phyloP scores from a whole-genome alignment of 1,284 basidiomycete genomes.

The Cryptococcus sp. region DNA sequence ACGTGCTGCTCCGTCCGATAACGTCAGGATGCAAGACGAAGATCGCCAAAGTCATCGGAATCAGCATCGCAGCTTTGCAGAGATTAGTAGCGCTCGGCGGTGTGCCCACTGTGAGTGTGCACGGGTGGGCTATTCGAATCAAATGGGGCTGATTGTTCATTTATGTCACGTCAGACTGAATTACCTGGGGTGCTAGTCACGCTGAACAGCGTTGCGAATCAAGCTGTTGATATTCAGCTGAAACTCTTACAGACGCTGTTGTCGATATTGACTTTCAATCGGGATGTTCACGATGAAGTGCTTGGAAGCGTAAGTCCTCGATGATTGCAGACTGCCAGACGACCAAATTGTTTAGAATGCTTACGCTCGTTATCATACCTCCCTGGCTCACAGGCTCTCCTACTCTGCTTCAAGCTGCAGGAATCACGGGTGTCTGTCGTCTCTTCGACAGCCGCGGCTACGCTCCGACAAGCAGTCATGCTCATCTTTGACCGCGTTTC shows the following conservation, averaged over 20 bases:
- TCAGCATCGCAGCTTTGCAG: slow-evolving; percentile 87
- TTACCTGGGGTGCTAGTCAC: slow-evolving; percentile 77
- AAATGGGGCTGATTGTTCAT: background rate
- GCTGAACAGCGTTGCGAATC: slow-evolving; percentile 80
- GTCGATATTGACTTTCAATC: slow-evolving; percentile 83
- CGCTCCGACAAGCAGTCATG: slow-evolving; percentile 94
- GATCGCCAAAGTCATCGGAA: slow-evolving; percentile 89
- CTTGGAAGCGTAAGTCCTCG: slow-evolving; percentile 65
- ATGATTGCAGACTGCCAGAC: too few relatives aligned
- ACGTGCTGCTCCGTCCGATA: slow-evolving; percentile 81
- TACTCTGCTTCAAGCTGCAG: slow-evolving; percentile 91
- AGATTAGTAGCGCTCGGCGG: slow-evolving; percentile 84
- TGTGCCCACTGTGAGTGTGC: slow-evolving; percentile 61
- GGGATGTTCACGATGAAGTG: slow-evolving; percentile 71
- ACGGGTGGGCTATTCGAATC: background rate
- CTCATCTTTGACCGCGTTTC: slow-evolving; percentile 91
- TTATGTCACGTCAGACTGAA: slow-evolving; percentile 59
- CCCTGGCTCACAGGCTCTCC: too few relatives aligned
- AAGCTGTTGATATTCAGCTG: slow-evolving; percentile 92
- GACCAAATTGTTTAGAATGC: too few relatives aligned
- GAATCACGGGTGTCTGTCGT: slow-evolving; percentile 95
- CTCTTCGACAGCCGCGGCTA: slow-evolving; percentile 94
- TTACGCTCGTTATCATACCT: too few relatives aligned
- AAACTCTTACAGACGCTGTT: slow-evolving; percentile 87
- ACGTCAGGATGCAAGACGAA: slow-evolving; percentile 93